Evolutionary conservation across 257 asterid species (phyloP), one percentile per base, ranked within the genome.

Genomic region (Rauvolfia tetraphylla): DNA sequence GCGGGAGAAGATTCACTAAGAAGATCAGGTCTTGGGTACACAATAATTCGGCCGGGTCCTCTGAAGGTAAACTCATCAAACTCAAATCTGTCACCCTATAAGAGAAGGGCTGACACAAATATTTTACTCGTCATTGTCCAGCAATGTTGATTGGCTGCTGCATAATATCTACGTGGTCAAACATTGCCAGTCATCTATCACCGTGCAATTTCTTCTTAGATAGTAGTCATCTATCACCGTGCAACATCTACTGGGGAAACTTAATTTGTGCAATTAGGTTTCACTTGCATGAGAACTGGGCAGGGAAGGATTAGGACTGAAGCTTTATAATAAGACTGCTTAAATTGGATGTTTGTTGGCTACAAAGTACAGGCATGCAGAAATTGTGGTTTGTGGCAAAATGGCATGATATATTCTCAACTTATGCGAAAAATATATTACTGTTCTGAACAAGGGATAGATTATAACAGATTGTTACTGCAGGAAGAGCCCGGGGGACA

Each of bases 401-500:
- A 20, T 6, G 12, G 69, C 69, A 33, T 42, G n/a, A 33, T 22
- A 11, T 34, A 6, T 68, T 68, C 14, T 25, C 63, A 79, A 23
- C 42, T 63, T 49, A 17, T 63, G 25, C 15, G 69, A 8, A 33
- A 73, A 34, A 25, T 20, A 70, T 7, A 6, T 25, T 39, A 46
- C n/a, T 61, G 56, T 80, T 58, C 25, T 14, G 38, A 66, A 66
- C n/a, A 20, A 49, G 39, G 63, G 39, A 31, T 18, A 49, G 20
- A 61, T 57, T 42, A 38, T 7, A 44, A 34, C 49, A 8, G 10
- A 65, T 49, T 71, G 59, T 20, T 77, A 67, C 56, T 83, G 76
- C 87, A 94, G 98, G 98, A 94, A 88, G 98, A 94, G 85, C 98
- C 98, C 0, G 98, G 98, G 58, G 98, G 98, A n/a, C 98, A 94